Base-by-base conservation (phyloP, 2,329 filamentous ascomycete species). In the Stromatinia cepivora region DNA sequence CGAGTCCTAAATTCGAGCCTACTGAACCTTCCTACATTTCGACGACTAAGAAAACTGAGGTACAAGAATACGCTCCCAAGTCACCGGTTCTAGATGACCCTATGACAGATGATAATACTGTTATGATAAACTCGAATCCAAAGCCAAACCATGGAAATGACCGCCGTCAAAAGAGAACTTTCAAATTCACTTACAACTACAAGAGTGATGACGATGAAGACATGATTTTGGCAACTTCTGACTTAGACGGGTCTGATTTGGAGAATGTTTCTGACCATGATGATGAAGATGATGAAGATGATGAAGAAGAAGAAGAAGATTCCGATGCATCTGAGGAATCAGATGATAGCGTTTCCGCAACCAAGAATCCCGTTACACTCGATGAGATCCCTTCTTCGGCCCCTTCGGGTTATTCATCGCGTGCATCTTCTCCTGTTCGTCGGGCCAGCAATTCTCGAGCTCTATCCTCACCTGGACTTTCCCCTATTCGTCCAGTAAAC, bases 121-220 rank as follows among this genome's bases (percentile, higher is more conserved):
- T 20, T 62, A n/a, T 7, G 4, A 13, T 28, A 50, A 31, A 56
- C 15, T 8, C 28, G 11, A 20, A 20, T 13, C 34, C 20, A 25
- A 62, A 22, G 34, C 11, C 53, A 62, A 31, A 10, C 7, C 7
- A 36, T 22, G 4, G 48, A 34, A n/a, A 10, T 25, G 31, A 28
- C 22, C 31, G n/a, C n/a, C 46, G 4, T 20, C 22, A n/a, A 52
- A 52, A 25, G 31, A 6, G 10, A 11, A 13, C 31, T 36, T 8
- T 8, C 53, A 56, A 9, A n/a, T 63, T 20, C 31, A 36, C n/a
- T 39, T 28, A 25, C 31, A 9, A 28, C 9, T 50, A 50, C 22
- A 22, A 63, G n/a, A 39, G 22, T 15, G 28, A 67, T 53, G 54
- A 64, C 13, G 71, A 64, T 4, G 67, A 66, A 36, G 66, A 45